Evolutionary conservation across 1,139 yeast genomes (phyloP), one percentile per base, ranked within the genome.

Genomic region (Debaryomycetaceae sp.): DNA sequence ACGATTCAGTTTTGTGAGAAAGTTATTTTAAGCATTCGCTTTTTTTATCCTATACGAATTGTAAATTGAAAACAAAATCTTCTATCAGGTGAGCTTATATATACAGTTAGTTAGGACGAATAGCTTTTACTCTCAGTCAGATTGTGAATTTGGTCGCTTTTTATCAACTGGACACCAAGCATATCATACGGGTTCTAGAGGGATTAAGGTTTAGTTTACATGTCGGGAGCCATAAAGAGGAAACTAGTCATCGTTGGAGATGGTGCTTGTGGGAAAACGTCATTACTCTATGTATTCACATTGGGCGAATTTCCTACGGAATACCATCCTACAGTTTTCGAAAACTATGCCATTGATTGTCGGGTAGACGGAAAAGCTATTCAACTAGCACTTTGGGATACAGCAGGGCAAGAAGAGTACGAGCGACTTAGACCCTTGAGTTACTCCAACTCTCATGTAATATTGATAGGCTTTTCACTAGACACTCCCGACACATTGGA

Each of bases 191-290:
- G 20, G 20, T 17, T 17, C 2, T 17, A 17, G 20, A 17, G 20
- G 20, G 20, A 17, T 17, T 8, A 11, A 27, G 31, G 4, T 8
- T 27, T 11, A 4, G 31, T 27, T 27, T 27, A 27, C 31, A 27
- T 27, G 31, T 27, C 31, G 11, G 31, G 31, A 27, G 8, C 54
- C 7, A 74, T 83, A 36, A 81, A 81, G 55, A 75, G 96, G 63
- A 90, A 90, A 62, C 71, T 90, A 41, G 97, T 90, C 44, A 90
- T 90, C 41, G 95, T 90, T 13, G 97, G 97, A 31, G 97, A 90
- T 64, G 97, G 97, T 39, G 96, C 96, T 1, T 89, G 97, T 65
- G 97, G 97, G 11, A 90, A 90, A 63, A 90, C 97, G 0, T 89
- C 97, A 3, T 71, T 90, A 34, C 72, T 90, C n/a, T 87, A 90